Evolutionary conservation across 768 basidiomycete species (phyloP), one percentile per base, ranked within the genome.

Genomic region (Rossbeevera mucosa): DNA sequence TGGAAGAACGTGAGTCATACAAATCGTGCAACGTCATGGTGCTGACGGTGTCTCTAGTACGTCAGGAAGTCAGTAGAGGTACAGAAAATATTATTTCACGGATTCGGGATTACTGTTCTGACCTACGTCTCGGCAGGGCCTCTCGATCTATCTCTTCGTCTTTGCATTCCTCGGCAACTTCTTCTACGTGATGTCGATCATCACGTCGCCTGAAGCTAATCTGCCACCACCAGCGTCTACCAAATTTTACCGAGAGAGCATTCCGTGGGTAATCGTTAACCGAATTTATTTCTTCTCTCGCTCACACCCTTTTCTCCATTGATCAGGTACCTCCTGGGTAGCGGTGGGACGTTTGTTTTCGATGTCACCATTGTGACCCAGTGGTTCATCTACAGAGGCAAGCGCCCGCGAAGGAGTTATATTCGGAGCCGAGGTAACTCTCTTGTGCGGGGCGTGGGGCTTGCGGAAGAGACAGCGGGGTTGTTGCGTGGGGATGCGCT

Each of bases 141-240:
- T 99, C 26, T 95, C 94, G 14, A 89, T 98, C 72, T 87, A 86
- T 64, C 78, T 99, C 20, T 99, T 99, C 68, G 66, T 94, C 29
- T 92, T 88, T 65, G 96, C 96, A 7, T 98, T 98, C 68, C 71
- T 89, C 24, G 96, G 96, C 51, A 99, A 99, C 69, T 70, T 81
- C 9, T 93, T 95, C 65, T 98, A 99, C 68, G 95, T 95, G 44
- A 69, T 85, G 18, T 95, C 93, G 3, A 89, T 97, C 60, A 65
- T 96, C n/a, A 76, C 82, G 7, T 91, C 90, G 36, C 87, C 91
- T 5, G 72, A 78, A 48, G 72, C 82, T 38, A 71, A 66, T 48
- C 71, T 77, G 20, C 81, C 87, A 14, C 79, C 81, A 11, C 78
- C 80, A 6, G 75, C 77, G 60, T 80, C 88, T 2, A 74, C 76